Conservation (phyloP, 371 early-diverging fungal genomes). For the Rhizopus arrhizus region DNA sequence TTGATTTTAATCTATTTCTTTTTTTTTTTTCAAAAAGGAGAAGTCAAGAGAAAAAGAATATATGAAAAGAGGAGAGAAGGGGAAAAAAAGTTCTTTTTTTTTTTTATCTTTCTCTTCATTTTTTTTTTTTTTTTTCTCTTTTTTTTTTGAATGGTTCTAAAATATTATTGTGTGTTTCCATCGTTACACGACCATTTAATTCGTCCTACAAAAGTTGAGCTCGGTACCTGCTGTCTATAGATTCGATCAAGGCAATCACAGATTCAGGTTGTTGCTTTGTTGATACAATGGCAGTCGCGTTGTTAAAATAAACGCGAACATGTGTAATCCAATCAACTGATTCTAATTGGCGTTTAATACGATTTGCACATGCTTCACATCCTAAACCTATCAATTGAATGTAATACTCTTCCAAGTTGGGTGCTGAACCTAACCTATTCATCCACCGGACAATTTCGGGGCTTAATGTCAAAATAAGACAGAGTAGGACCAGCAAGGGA, state of each 20-base stretch:
- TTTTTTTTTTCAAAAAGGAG: slow-evolving; percentile 1
- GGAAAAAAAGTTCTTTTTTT: not conserved
- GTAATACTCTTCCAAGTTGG: slow-evolving; percentile 24
- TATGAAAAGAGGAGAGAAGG: not conserved
- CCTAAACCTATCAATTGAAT: slow-evolving; percentile 48
- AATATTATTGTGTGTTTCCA: not conserved
- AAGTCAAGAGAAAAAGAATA: not conserved
- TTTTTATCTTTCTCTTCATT: not conserved
- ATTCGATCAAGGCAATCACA: slow-evolving; percentile 8
- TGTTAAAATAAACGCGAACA: slow-evolving; percentile 44
- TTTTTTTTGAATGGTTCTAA: not conserved
- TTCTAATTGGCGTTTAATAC: slow-evolving; percentile 41
- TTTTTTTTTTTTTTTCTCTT: too few species aligned
- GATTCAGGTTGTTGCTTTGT: slow-evolving; percentile 3
- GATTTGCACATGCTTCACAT: slow-evolving; percentile 57
- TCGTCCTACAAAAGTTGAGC: slow-evolving; percentile 13
- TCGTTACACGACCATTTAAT: slow-evolving; percentile 7
- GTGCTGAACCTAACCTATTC: slow-evolving; percentile 7
- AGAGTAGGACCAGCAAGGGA: slow-evolving; percentile 19
- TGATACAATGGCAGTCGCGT: slow-evolving; percentile 34
- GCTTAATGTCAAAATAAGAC: slow-evolving; percentile 32
- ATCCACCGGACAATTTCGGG: slow-evolving; percentile 42
- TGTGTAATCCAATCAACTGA: slow-evolving; percentile 29
- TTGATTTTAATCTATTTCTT: not conserved
- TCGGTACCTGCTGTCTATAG: slow-evolving; percentile 24